Evolutionary conservation across 176 grass and related monocot genomes (phyloP).

Genomic region (Oryza nivara): DNA sequence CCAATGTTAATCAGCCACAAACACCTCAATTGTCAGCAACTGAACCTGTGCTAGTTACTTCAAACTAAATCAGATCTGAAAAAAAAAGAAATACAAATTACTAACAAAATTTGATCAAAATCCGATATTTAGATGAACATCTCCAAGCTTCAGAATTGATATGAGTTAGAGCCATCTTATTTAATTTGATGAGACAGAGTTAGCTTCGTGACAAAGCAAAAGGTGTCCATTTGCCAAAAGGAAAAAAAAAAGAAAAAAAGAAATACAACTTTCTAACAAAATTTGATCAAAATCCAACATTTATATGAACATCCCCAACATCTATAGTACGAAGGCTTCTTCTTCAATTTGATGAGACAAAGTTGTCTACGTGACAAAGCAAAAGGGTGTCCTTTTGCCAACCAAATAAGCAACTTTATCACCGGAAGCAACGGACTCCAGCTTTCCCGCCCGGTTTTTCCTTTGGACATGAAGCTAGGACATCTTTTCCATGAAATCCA

Average conservation of each 20-base stretch:
- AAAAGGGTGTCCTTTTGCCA: background rate
- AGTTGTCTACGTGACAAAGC: background rate
- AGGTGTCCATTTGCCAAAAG: background rate
- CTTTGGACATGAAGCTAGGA: background rate
- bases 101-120: background rate
- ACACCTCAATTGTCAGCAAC: background rate
- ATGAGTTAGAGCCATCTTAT: background rate
- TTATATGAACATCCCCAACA: background rate
- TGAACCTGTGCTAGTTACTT: background rate
- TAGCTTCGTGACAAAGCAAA: background rate
- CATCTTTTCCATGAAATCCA: conserved; percentile 1
- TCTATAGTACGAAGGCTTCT: background rate
- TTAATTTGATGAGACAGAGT: background rate
- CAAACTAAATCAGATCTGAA: background rate
- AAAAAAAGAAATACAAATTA: background rate
- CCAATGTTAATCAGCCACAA: background rate
- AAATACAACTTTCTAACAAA: background rate
- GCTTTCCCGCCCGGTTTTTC: background rate
- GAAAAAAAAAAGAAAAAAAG: too few relatives aligned
- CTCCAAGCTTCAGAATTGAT: background rate
- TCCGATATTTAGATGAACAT: background rate
- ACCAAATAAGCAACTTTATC: background rate
- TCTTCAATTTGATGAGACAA: background rate
- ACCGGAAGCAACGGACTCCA: background rate
- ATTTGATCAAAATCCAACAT: background rate